phyloP scores from a whole-genome alignment of 768 basidiomycete species.

The Daedaleopsis sinensis region DNA sequence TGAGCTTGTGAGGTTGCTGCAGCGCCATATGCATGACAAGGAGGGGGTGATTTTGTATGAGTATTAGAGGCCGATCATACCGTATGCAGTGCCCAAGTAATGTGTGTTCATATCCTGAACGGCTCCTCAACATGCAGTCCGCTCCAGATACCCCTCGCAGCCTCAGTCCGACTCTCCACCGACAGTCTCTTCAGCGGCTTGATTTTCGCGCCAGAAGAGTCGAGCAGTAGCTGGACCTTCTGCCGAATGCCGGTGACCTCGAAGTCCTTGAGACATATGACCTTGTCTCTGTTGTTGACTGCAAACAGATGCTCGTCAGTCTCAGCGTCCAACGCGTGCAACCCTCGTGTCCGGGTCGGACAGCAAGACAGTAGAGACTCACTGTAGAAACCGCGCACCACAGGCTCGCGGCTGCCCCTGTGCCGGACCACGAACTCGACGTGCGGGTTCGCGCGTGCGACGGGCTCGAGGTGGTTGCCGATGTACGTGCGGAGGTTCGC shows the following conservation, averaged over 20 bases:
- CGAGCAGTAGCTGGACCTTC: constrained; percentile 83
- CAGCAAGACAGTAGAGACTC: constrained; percentile 5
- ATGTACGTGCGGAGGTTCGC: constrained; percentile 72
- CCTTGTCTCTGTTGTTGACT: constrained; percentile 91
- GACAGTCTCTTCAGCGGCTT: constrained; percentile 71
- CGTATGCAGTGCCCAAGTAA: background rate
- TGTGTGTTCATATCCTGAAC: constrained; percentile 45
- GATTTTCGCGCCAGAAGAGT: constrained; percentile 87
- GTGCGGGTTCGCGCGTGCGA: constrained; percentile 77
- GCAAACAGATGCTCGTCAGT: constrained; percentile 3
- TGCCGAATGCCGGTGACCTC: constrained; percentile 72
- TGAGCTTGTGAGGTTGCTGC: too few species aligned
- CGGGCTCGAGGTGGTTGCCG: constrained; percentile 56
- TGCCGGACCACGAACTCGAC: constrained; percentile 85
- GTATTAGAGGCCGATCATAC: background rate
- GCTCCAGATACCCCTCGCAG: constrained; percentile 88
- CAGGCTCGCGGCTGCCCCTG: constrained; percentile 74
- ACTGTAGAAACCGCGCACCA: constrained; percentile 77
- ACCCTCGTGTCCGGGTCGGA: too few species aligned
- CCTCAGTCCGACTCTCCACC: constrained; percentile 79
- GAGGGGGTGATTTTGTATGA: too few species aligned
- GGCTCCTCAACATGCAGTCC: constrained; percentile 82
- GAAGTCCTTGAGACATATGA: constrained; percentile 76
- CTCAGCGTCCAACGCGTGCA: too few species aligned
- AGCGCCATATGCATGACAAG: too few species aligned